phyloP scores from a whole-genome alignment of 1,139 yeast species.

The Yamadazyma atlantica region DNA sequence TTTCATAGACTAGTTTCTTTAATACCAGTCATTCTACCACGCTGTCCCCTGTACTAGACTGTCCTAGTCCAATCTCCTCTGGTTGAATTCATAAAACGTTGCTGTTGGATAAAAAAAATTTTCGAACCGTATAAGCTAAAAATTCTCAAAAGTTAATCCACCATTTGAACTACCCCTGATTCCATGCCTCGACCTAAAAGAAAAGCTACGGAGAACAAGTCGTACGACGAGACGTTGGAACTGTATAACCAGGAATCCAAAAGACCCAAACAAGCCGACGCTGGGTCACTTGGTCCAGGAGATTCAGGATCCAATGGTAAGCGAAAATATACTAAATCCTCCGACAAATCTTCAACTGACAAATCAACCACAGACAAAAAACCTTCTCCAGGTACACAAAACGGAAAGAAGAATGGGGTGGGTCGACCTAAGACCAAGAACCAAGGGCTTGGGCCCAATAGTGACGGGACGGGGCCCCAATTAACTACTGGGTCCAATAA shows the following conservation, averaged over 20 bases:
- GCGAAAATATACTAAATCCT: neutral
- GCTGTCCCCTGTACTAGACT: too few species aligned
- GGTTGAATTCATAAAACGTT: too few species aligned
- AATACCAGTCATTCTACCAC: too few species aligned
- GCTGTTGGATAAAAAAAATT: too few species aligned
- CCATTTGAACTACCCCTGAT: conserved; percentile 1
- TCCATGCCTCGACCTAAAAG: conserved; percentile 37
- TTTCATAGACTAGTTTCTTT: too few species aligned
- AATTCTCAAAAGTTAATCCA: neutral
- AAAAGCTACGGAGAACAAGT: conserved; percentile 45
- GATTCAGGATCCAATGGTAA: neutral
- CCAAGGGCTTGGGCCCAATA: neutral
- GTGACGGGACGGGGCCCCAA: neutral
- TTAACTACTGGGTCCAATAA: neutral
- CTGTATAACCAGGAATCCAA: conserved; percentile 17
- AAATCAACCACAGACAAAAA: neutral
- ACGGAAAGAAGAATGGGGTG: neutral
- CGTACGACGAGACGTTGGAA: conserved; percentile 40
- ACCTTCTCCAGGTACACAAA: neutral
- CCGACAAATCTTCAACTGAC: neutral
- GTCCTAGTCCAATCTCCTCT: too few species aligned
- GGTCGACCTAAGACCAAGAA: neutral
- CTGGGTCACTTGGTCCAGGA: neutral
- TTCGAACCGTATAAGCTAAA: neutral
- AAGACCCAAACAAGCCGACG: neutral